Percentiles rank a stretch among this genome's conserved stretches.
Conservation (phyloP, 2,329 filamentous ascomycete genomes). For the Colletotrichum phormii region DNA sequence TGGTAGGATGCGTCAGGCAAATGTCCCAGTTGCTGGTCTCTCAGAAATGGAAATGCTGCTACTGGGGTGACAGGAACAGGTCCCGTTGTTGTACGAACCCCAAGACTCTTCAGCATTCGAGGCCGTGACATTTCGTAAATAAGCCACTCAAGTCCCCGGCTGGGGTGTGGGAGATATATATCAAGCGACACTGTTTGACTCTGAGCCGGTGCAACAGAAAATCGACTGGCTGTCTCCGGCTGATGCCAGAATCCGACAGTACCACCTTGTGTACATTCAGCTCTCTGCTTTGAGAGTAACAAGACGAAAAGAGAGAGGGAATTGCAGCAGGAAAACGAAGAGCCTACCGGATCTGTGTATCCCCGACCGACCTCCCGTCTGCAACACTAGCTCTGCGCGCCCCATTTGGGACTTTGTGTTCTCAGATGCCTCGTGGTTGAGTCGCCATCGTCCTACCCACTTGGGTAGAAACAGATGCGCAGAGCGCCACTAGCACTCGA, state of each 20-base stretch:
- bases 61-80: slow-evolving; percentile 4
- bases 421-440: slow-evolving; percentile 31
- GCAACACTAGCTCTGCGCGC: not conserved
- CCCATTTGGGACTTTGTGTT: slow-evolving; percentile 16
- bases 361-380: not conserved
- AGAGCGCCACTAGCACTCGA: not conserved
- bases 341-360: slow-evolving; percentile 28
- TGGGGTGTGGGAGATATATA: not conserved
- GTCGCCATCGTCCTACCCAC: not conserved
- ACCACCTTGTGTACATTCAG: slow-evolving; percentile 5
- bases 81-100: slow-evolving; percentile 22
- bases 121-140: slow-evolving; percentile 23
- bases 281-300: slow-evolving; percentile 4
- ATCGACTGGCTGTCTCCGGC: slow-evolving; percentile 11
- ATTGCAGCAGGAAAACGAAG: not conserved
- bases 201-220: not conserved
- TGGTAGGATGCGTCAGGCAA: not conserved
- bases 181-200: slow-evolving; percentile 21
- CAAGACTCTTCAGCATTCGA: slow-evolving; percentile 1
- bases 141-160: slow-evolving; percentile 14
- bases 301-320: not conserved
- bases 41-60: slow-evolving; percentile 5
- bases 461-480: not conserved
- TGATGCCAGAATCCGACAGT: slow-evolving; percentile 22
- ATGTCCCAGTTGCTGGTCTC: not conserved